Evolutionary conservation across 2,329 filamentous ascomycete species (phyloP).

Genomic region (Fusarium sp.): DNA sequence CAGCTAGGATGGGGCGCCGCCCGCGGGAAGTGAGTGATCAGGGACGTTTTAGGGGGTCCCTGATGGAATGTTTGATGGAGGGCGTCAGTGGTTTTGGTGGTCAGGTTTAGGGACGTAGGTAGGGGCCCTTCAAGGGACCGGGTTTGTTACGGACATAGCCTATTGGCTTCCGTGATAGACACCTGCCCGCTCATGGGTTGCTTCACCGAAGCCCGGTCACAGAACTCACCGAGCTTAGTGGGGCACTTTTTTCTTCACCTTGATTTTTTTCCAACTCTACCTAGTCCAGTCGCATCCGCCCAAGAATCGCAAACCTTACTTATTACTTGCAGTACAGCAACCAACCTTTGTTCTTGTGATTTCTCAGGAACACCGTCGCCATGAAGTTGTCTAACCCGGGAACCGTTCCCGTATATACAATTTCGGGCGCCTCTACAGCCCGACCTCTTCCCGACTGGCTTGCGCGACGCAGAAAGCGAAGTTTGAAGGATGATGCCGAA

Average conservation of each 20-base stretch:
- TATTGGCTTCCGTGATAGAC: not conserved
- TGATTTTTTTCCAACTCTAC: conserved; percentile 45
- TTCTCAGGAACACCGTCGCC: conserved; percentile 15
- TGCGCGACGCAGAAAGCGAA: conserved; percentile 86
- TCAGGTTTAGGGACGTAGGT: conserved; percentile 12
- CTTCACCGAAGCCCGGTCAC: conserved; percentile 41
- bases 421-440: conserved; percentile 89
- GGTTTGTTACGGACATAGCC: conserved; percentile 18
- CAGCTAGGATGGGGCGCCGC: conserved; percentile 30
- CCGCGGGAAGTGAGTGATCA: conserved; percentile 5
- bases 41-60: conserved; percentile 26
- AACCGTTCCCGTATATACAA: conserved; percentile 90
- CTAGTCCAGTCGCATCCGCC: conserved; percentile 24
- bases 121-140: conserved; percentile 15
- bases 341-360: conserved; percentile 29
- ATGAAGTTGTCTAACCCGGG: conserved; percentile 89
- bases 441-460: conserved; percentile 96
- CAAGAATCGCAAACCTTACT: conserved; percentile 34
- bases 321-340: conserved; percentile 17
- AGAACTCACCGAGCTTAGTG: conserved; percentile 28
- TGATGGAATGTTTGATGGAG: conserved; percentile 19
- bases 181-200: conserved; percentile 11
- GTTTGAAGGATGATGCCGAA: conserved; percentile 90
- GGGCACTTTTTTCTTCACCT: conserved; percentile 46
- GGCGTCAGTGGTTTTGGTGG: conserved; percentile 28